Evolutionary conservation across 2,329 filamentous ascomycete species (phyloP), one percentile per base, ranked within the genome.

Genomic region (Parastagonospora nodorum): DNA sequence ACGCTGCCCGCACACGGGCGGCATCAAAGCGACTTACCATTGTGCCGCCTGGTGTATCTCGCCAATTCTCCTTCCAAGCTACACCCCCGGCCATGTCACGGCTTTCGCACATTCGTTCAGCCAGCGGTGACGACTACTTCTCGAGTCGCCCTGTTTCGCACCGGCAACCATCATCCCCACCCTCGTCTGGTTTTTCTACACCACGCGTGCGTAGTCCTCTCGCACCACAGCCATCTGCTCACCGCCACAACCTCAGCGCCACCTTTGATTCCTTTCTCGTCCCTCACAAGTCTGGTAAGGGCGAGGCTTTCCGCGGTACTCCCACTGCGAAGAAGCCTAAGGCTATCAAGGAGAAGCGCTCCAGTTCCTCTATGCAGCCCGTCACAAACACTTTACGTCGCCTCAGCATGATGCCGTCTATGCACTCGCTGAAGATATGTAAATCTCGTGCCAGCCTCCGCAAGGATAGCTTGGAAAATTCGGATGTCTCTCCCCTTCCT

Each of bases 181-280:
- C 29, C 9, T 39, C 32, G 7, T 42, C 46, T n/a, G 39, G 38
- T 9, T 32, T 19, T 12, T 48, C 53, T 4, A 48, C 19, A n/a
- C 55, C 19, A n/a, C 55, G 47, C 9, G 41, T 52, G 2, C 50
- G 51, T 16, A 66, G 64, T 35, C 57, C 57, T 1, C 28, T 63
- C 7, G 28, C 45, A 3, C 42, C 45, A 2, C 51, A 57, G 30
- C 35, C 35, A 12, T 0, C 39, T 31, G 7, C 61, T 51, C 35
- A 44, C 10, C 41, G 53, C 12, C 30, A 27, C n/a, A 53, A 57
- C 14, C 53, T 54, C 8, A 45, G 55, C 9, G 16, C 56, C 2
- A 69, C 67, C 0, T 70, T 69, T 35, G 66, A 71, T 19, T 15
- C 45, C 1, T 65, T 71, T 15, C 55, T 71, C n/a, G 51, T 40